A percentile compares a stretch with the other conserved stretches of the same genome.
Conservation (phyloP, 1,284 basidiomycete species). For the Boletellus deceptivus region DNA sequence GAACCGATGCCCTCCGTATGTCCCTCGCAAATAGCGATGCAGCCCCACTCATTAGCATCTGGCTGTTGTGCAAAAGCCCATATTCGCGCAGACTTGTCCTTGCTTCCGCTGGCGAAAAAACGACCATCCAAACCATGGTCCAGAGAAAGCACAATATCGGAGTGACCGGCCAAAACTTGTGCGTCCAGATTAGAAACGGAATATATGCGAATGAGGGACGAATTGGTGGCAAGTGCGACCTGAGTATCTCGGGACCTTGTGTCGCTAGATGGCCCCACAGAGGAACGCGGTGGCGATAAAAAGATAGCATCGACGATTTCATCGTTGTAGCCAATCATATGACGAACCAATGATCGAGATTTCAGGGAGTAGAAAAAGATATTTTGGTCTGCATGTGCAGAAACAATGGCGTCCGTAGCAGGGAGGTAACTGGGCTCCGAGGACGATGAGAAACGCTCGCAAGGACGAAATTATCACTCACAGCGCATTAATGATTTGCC, state of each 20-base stretch:
- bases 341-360: slow-evolving; percentile 65
- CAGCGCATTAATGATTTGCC: slow-evolving; percentile 72
- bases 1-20: slow-evolving; percentile 95
- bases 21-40: slow-evolving; percentile 87
- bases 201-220: slow-evolving; percentile 88
- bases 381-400: slow-evolving; percentile 97
- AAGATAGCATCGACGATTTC: slow-evolving; percentile 91
- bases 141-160: slow-evolving; percentile 88
- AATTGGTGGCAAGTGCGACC: slow-evolving; percentile 94
- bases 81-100: slow-evolving; percentile 85
- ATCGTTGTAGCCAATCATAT: slow-evolving; percentile 96
- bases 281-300: slow-evolving; percentile 50
- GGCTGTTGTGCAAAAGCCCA: slow-evolving; percentile 61
- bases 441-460: slow-evolving; percentile 20
- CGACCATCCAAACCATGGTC: slow-evolving; percentile 66
- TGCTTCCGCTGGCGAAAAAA: slow-evolving; percentile 88
- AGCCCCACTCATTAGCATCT: slow-evolving; percentile 54
- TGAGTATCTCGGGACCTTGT: slow-evolving; percentile 55
- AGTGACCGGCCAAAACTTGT: slow-evolving; percentile 82
- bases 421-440: slow-evolving; percentile 60
- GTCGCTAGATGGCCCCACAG: slow-evolving; percentile 7
- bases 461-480: slow-evolving; percentile 41
- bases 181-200: slow-evolving; percentile 71
- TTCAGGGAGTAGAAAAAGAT: slow-evolving; percentile 84
- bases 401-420: slow-evolving; percentile 65